phyloP scores from a whole-genome alignment of 805 yeast species.

The Yarrowia sp. region DNA sequence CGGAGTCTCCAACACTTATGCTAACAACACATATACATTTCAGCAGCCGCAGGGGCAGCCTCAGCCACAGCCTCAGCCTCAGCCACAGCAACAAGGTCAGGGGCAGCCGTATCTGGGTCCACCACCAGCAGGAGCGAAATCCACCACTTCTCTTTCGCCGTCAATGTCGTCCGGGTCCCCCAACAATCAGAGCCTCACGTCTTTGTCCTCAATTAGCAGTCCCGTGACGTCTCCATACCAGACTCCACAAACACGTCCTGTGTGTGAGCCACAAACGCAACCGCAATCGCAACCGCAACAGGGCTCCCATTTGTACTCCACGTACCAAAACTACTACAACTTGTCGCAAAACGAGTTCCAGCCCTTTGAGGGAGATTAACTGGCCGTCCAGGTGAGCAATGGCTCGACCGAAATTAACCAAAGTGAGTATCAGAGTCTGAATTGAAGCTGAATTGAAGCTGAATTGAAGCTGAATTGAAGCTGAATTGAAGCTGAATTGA shows the following conservation, averaged over 20 bases:
- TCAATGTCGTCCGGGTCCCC: slow-evolving; percentile 10
- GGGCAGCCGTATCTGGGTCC: slow-evolving; percentile 12
- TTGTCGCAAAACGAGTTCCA: slow-evolving; percentile 23
- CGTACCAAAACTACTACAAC: slow-evolving; percentile 35
- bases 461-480: too few relatives aligned
- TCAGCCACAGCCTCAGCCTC: too few relatives aligned
- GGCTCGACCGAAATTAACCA: slow-evolving; percentile 2
- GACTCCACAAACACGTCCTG: slow-evolving; percentile 4
- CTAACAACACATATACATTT: slow-evolving; percentile 2
- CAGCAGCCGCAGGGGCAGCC: slow-evolving; percentile 11
- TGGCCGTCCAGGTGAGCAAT: too few relatives aligned
- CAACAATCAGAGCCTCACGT: slow-evolving; percentile 8
- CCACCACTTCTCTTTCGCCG: background rate
- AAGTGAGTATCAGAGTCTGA: slow-evolving; percentile 11
- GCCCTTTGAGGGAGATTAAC: slow-evolving; percentile 27
- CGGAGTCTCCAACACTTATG: background rate
- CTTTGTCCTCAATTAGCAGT: slow-evolving; percentile 20
- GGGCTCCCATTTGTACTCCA: background rate
- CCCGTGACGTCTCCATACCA: slow-evolving; percentile 19
- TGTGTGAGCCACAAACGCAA: too few relatives aligned
- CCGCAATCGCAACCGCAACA: too few relatives aligned
- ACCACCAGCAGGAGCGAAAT: slow-evolving; percentile 19
- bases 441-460: too few relatives aligned
- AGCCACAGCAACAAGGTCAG: too few relatives aligned
- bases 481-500: too few relatives aligned